Evolutionary conservation across 2,329 filamentous ascomycete genomes (phyloP).

Genomic region (Aspergillus niger): DNA sequence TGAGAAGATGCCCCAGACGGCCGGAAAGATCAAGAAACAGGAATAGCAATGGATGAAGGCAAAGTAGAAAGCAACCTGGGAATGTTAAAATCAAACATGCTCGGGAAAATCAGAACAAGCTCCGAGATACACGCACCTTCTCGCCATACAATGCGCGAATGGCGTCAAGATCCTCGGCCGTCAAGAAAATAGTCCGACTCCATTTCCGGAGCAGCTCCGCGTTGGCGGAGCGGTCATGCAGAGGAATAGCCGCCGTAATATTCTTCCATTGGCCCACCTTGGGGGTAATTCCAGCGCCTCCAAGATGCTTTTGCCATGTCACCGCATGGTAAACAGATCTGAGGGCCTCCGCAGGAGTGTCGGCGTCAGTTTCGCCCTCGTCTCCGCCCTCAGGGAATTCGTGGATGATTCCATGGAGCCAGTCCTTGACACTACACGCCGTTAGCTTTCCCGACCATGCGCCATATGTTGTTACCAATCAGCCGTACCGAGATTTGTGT

Average conservation of each 20-base stretch:
- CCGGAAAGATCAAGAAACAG: constrained; percentile 78
- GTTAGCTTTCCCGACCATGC: constrained; percentile 1
- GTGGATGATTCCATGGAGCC: constrained; percentile 84
- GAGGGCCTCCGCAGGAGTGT: constrained; percentile 85
- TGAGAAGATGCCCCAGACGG: constrained; percentile 71
- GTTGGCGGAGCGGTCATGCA: constrained; percentile 77
- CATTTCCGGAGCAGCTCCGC: constrained; percentile 73
- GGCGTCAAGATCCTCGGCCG: constrained; percentile 68
- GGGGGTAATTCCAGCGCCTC: constrained; percentile 74
- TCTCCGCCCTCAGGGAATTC: constrained; percentile 75
- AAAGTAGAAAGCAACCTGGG: constrained; percentile 85
- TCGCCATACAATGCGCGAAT: constrained; percentile 79
- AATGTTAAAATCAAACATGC: background rate
- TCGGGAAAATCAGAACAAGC: no score
- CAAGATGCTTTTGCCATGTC: constrained; percentile 69
- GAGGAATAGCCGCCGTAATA: constrained; percentile 63
- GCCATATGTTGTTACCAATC: background rate
- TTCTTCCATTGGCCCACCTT: constrained; percentile 70
- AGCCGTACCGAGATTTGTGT: constrained; percentile 69
- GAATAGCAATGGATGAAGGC: constrained; percentile 93
- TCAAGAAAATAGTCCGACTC: constrained; percentile 64
- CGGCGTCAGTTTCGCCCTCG: constrained; percentile 69
- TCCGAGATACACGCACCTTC: constrained; percentile 46
- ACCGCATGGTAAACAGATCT: constrained; percentile 86
- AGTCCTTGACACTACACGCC: constrained; percentile 76